Evolutionary conservation across 345 rosid species (phyloP).

Genomic region (Luvunga scandens): DNA sequence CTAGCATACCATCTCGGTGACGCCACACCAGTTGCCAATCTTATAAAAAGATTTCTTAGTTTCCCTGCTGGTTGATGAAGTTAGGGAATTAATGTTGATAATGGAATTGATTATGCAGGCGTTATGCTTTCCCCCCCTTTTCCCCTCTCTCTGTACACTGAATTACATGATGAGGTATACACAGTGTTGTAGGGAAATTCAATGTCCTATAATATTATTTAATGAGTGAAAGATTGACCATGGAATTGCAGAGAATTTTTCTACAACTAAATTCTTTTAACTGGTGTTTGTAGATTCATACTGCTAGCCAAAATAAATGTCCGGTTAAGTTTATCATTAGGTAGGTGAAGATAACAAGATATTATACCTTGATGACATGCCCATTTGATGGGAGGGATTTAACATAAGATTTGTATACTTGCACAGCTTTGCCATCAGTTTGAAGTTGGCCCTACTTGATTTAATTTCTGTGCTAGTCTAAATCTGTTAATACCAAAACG

Average conservation of each 20-base stretch:
- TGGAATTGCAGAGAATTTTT: background rate
- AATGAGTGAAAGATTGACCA: no score
- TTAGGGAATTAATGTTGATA: background rate
- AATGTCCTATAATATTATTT: background rate
- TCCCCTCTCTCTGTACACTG: background rate
- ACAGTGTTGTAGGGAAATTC: background rate
- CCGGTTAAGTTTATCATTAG: background rate
- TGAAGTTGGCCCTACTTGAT: conserved; percentile 22
- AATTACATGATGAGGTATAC: background rate
- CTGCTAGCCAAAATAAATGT: background rate
- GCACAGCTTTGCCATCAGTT: conserved; percentile 5
- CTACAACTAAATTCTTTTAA: background rate
- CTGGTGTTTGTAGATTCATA: background rate
- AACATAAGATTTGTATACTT: background rate
- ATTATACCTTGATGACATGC: conserved; percentile 1
- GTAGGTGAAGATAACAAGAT: no score
- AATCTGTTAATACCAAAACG: background rate
- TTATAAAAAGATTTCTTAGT: conserved; percentile 66
- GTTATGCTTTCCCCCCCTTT: background rate
- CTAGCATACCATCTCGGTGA: conserved; percentile 65
- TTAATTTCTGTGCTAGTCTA: background rate
- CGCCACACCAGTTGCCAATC: conserved; percentile 61
- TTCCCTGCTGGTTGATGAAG: conserved; percentile 63
- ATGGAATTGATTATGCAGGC: background rate
- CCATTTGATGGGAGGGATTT: conserved; percentile 2